Percentiles rank a stretch among this genome's conserved stretches.
These are phyloP conservation scores for Encephalitozoon intestinalis DNA, from an alignment of 371 early-diverging fungal genomes.

Conservation along the genomic window DNA sequence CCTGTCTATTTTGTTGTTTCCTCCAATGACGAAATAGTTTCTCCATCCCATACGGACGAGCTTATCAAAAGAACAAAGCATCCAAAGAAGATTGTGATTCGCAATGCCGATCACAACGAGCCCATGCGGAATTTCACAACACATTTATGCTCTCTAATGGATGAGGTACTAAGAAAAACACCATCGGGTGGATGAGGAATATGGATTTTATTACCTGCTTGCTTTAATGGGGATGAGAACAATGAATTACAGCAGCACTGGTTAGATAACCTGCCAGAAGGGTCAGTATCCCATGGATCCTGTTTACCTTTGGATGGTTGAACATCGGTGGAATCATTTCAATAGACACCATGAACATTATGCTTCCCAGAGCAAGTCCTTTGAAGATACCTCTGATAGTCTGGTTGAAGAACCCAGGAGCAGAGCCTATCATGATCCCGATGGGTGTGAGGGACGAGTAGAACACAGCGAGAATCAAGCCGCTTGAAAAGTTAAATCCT, in stretches of 20 bases:
- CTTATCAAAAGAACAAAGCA: background rate
- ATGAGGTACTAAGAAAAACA: background rate
- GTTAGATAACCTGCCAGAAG: background rate
- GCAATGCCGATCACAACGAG: background rate
- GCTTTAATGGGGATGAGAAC: background rate
- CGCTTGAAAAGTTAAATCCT: slow-evolving; percentile 15
- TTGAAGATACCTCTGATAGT: slow-evolving; percentile 26
- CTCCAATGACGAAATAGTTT: background rate
- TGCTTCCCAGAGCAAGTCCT: slow-evolving; percentile 56
- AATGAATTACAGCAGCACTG: background rate
- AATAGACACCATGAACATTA: slow-evolving; percentile 60
- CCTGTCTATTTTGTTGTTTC: background rate
- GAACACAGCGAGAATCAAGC: slow-evolving; percentile 38
- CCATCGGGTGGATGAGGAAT: background rate
- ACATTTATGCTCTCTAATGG: background rate
- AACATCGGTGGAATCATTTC: slow-evolving; percentile 56
- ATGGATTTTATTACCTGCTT: background rate
- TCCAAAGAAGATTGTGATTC: background rate
- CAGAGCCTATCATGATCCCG: slow-evolving; percentile 48
- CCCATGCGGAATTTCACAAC: background rate
- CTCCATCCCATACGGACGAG: background rate
- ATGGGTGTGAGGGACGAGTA: slow-evolving; percentile 60
- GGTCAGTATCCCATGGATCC: background rate
- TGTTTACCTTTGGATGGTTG: background rate
- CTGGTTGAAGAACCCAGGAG: background rate